Percentiles rank a stretch among this genome's conserved stretches.
Evolutionary conservation across 495 filamentous ascomycete species (phyloP).

Genomic region (Amorphotheca resinae): DNA sequence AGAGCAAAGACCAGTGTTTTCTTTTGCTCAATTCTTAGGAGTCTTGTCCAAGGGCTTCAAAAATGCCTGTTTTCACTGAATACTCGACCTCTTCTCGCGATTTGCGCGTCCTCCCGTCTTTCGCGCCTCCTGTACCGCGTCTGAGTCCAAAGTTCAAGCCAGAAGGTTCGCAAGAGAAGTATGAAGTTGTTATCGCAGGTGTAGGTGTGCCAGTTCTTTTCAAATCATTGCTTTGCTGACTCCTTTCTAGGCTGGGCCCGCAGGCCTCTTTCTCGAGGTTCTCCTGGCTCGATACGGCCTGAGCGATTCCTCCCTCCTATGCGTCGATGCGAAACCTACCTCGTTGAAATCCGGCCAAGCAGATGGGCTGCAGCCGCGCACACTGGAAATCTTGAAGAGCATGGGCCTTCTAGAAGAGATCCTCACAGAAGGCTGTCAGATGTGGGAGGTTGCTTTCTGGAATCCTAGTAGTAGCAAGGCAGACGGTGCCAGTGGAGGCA

Average conservation of each 20-base stretch:
- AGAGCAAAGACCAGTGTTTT: too few species aligned
- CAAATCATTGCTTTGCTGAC: neutral
- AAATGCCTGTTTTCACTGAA: conserved; percentile 39
- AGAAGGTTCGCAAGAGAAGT: conserved; percentile 19
- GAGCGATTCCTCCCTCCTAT: conserved; percentile 25
- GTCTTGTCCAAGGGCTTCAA: too few species aligned
- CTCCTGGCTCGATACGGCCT: conserved; percentile 38
- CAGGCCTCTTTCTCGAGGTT: conserved; percentile 34
- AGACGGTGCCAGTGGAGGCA: conserved; percentile 10
- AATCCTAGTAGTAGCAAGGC: conserved; percentile 6
- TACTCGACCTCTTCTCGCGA: conserved; percentile 27
- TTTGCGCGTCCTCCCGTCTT: conserved; percentile 30
- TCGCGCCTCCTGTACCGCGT: conserved; percentile 27
- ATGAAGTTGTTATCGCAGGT: conserved; percentile 34
- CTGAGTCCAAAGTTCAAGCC: conserved; percentile 18
- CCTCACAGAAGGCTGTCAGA: conserved; percentile 12
- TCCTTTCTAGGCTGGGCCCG: conserved; percentile 29
- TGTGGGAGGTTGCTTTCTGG: conserved; percentile 20
- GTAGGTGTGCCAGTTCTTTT: conserved; percentile 2
- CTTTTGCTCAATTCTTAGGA: too few species aligned
- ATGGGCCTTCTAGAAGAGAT: conserved; percentile 15
- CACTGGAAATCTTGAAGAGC: conserved; percentile 24
- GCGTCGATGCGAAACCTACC: conserved; percentile 32
- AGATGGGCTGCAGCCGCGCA: conserved; percentile 21
- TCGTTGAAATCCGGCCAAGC: conserved; percentile 28